Evolutionary conservation across 768 basidiomycete species (phyloP).

Genomic region (Mycena polygramma): DNA sequence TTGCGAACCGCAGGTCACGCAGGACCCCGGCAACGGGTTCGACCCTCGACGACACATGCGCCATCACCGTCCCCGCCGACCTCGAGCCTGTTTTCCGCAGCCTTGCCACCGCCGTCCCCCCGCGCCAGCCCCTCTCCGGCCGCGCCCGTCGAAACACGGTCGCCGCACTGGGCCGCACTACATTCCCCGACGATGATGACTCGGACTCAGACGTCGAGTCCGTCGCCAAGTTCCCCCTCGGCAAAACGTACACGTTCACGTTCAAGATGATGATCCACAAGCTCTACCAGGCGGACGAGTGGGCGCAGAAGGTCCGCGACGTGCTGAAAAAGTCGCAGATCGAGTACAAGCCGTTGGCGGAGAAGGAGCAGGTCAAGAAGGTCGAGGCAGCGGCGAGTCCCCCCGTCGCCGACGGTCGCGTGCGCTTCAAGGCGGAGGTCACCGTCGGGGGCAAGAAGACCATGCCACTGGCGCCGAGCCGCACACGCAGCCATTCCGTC

Average conservation of each 20-base stretch:
- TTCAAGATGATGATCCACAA: constrained; percentile 79
- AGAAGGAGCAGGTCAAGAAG: constrained; percentile 44
- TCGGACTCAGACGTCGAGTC: constrained; percentile 42
- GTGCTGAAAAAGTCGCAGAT: constrained; percentile 66
- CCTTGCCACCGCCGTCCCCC: constrained; percentile 40
- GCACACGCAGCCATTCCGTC: constrained; percentile 52
- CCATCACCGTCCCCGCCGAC: constrained; percentile 49
- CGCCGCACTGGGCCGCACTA: constrained; percentile 32
- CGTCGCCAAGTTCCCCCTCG: constrained; percentile 58
- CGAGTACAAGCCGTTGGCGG: constrained; percentile 69
- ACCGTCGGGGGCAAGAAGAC: constrained; percentile 36
- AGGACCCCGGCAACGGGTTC: constrained; percentile 41
- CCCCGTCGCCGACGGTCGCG: constrained; percentile 33
- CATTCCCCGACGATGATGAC: constrained; percentile 29
- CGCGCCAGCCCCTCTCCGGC: constrained; percentile 38
- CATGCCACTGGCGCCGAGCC: constrained; percentile 39
- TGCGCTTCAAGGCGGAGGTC: constrained; percentile 46
- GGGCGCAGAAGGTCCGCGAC: constrained; percentile 67
- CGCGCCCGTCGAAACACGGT: constrained; percentile 41
- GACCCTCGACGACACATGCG: constrained; percentile 46
- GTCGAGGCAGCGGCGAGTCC: constrained; percentile 31
- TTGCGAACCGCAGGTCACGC: constrained; percentile 60
- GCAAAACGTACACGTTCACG: constrained; percentile 67
- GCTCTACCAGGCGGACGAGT: constrained; percentile 72
- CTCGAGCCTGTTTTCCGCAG: constrained; percentile 45